Evolutionary conservation across 2,329 filamentous ascomycete species (phyloP), one percentile per base, ranked within the genome.

Genomic region (Monilinia fructicola): DNA sequence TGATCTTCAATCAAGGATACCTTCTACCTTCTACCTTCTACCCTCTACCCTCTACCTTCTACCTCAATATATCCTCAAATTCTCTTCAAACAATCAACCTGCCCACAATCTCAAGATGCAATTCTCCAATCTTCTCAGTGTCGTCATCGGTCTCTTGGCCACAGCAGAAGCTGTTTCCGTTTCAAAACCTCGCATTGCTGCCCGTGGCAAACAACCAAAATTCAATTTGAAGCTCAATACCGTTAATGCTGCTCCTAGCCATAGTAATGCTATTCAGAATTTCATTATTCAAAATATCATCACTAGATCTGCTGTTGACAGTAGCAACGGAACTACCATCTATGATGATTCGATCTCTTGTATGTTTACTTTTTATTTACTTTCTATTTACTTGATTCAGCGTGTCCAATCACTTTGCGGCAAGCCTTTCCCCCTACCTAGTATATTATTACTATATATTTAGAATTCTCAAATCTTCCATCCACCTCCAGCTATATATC

Each of bases 361-460:
- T 66, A 66, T 66, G 64, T 61, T 61, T 54, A 12, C 48, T 35
- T 56, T 31, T 23, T 61, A 55, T 61, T 54, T 46, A 31, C 40
- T 35, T 53, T 42, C 26, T 60, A 26, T 40, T 54, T 38, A 48
- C 26, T 38, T 14, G 4, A 26, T 53, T 21, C 18, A 21, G n/a
- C 54, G 42, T 69, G 38, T 59, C 48, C 18, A 55, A 53, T 6
- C 35, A 44, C 67, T 46, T 46, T 67, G 54, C 72, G 2, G 16
- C 72, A 64, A 16, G 69, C 2, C 40, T 71, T 31, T 67, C 54
- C 2, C 60, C 68, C 23, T 50, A n/a, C n/a, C n/a, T n/a, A n/a
- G n/a, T n/a, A 59, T 46, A 4, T 68, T 21, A 42, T 42, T 5
- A 7, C 68, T 73, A 50, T 73, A 50, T 73, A n/a, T 59, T 54